Conservation (phyloP, 208 protist species). For the Trypanosoma conorhini region DNA sequence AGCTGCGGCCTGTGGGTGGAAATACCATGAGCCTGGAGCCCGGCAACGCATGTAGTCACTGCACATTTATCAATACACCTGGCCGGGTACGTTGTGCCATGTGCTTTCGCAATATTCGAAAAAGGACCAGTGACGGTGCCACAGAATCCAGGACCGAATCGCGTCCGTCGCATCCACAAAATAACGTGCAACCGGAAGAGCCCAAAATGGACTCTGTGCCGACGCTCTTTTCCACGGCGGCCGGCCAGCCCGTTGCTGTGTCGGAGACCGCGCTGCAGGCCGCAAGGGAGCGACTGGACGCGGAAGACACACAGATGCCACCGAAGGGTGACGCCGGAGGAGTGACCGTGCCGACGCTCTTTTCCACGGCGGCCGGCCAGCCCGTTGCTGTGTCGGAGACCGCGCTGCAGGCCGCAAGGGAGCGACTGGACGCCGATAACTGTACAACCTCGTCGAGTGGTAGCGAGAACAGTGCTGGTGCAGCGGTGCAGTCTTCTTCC, state of each 20-base stretch:
- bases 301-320: not conserved
- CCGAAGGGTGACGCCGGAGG: slow-evolving; percentile 2
- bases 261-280: slow-evolving; percentile 24
- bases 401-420: slow-evolving; percentile 8
- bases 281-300: slow-evolving; percentile 17
- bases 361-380: slow-evolving; percentile 41
- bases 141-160: not conserved
- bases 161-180: not conserved
- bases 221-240: slow-evolving; percentile 40
- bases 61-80: slow-evolving; percentile 60
- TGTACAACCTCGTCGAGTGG: not conserved
- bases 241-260: slow-evolving; percentile 36
- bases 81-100: slow-evolving; percentile 49
- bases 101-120: slow-evolving; percentile 49
- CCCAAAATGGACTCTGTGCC: not conserved
- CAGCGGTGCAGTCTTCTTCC: not conserved
- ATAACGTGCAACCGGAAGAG: not conserved
- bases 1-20: not conserved
- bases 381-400: slow-evolving; percentile 33
- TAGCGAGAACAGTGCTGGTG: not conserved
- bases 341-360: slow-evolving; percentile 35
- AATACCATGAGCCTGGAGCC: not conserved
- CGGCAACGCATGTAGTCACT: slow-evolving; percentile 45
- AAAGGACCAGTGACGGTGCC: not conserved
- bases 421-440: not conserved